Conservation (phyloP, 2,329 filamentous ascomycete genomes). For the Claviceps sp. region DNA sequence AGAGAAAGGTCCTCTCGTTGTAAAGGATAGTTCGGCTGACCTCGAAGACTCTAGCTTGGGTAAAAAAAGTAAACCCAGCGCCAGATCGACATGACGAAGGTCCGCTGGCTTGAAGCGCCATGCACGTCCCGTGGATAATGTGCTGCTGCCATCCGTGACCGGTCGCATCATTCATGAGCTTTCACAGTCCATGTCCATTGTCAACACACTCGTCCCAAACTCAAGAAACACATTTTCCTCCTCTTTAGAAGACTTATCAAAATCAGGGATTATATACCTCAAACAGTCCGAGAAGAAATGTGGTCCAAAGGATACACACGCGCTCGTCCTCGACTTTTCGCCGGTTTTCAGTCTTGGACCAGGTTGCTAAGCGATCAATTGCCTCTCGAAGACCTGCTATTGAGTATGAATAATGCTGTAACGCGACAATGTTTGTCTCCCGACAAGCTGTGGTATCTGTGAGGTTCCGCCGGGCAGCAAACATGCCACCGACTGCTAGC, state of each 20-base stretch:
- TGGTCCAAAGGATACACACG: conserved; percentile 18
- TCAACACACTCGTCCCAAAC: not conserved
- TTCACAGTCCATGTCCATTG: not conserved
- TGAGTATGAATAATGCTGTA: conserved; percentile 15
- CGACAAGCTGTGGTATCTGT: not conserved
- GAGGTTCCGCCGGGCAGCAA: not conserved
- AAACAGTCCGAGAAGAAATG: conserved; percentile 20
- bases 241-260: not conserved
- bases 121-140: conserved; percentile 5
- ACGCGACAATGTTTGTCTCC: conserved; percentile 6
- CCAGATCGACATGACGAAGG: conserved; percentile 1
- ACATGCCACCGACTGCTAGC: conserved; percentile 13
- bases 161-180: conserved; percentile 5
- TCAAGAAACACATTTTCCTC: no score
- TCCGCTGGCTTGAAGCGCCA: conserved; percentile 3
- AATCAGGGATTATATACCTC: conserved; percentile 13
- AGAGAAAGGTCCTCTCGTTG: conserved; percentile 12
- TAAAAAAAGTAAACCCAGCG: conserved; percentile 6
- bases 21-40: conserved; percentile 19
- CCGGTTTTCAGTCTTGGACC: not conserved
- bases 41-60: conserved; percentile 16
- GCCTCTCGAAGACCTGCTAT: conserved; percentile 12
- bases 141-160: conserved; percentile 6
- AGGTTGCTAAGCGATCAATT: conserved; percentile 1
- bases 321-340: not conserved